Conservation (phyloP, 441 rosid genomes). For the Populus tomentosa region DNA sequence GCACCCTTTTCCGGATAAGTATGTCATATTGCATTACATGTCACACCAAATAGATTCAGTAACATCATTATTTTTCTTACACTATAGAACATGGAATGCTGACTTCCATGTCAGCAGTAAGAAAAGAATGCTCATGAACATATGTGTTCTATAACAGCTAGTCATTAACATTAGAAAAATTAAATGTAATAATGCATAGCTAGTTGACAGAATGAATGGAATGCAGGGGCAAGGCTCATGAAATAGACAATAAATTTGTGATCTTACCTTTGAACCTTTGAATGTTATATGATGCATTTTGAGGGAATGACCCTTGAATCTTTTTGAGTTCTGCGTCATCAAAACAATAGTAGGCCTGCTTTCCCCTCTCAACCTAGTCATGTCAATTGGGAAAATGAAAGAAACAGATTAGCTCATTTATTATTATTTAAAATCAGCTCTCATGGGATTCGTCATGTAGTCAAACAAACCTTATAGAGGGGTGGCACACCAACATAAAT, state of each 20-base stretch:
- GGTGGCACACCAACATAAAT: slow-evolving; percentile 98
- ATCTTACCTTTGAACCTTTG: slow-evolving; percentile 86
- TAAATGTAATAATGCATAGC: background rate
- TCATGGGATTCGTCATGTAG: slow-evolving; percentile 3
- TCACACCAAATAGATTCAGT: background rate
- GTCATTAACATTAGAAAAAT: background rate
- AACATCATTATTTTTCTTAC: background rate
- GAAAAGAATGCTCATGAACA: background rate
- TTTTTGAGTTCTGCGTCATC: slow-evolving; percentile 62
- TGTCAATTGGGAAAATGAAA: slow-evolving; percentile 16
- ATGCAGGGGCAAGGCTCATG: background rate
- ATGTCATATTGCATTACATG: background rate
- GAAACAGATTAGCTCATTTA: background rate
- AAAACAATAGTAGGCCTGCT: slow-evolving; percentile 63
- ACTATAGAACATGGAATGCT: background rate
- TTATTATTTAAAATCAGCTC: slow-evolving; percentile 10
- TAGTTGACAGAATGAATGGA: background rate
- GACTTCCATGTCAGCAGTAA: background rate
- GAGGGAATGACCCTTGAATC: slow-evolving; percentile 51
- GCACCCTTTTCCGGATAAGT: background rate
- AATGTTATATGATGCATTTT: slow-evolving; percentile 72
- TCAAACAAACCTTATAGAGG: slow-evolving; percentile 73
- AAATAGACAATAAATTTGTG: background rate
- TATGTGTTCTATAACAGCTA: background rate
- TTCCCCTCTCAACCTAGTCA: slow-evolving; percentile 82